phyloP scores from a whole-genome alignment of 31 red algal species.

The Asparagopsis taxiformis region DNA sequence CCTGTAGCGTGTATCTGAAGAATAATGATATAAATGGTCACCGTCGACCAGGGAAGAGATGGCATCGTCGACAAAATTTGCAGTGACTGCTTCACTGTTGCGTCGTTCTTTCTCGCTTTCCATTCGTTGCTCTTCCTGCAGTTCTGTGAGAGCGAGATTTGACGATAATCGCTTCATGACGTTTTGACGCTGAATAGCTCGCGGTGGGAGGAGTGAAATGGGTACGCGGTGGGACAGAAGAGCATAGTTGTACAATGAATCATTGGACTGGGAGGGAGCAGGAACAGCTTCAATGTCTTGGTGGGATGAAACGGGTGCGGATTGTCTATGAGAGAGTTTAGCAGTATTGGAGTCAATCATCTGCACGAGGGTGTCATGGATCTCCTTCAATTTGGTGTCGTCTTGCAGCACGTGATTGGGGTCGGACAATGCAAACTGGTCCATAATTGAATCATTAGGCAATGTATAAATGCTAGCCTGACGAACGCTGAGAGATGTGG shows the following conservation, averaged over 20 bases:
- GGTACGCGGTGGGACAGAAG: slow-evolving; percentile 52
- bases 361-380: slow-evolving; percentile 75
- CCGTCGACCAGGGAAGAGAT: slow-evolving; percentile 53
- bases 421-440: slow-evolving; percentile 86
- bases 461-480: slow-evolving; percentile 91
- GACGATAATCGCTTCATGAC: slow-evolving; percentile 30
- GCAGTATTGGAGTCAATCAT: slow-evolving; percentile 35
- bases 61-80: slow-evolving; percentile 62
- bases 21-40: slow-evolving; percentile 63
- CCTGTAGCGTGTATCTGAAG: slow-evolving; percentile 49
- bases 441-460: slow-evolving; percentile 89
- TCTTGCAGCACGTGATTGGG: slow-evolving; percentile 51
- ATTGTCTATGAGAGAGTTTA: not conserved
- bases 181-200: slow-evolving; percentile 20
- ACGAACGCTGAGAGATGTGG: slow-evolving; percentile 65
- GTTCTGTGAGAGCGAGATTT: slow-evolving; percentile 55
- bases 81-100: slow-evolving; percentile 44
- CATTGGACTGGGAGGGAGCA: slow-evolving; percentile 30
- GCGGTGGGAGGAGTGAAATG: slow-evolving; percentile 47
- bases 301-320: not conserved
- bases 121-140: slow-evolving; percentile 46
- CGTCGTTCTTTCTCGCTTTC: slow-evolving; percentile 29
- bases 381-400: slow-evolving; percentile 42
- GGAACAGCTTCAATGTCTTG: not conserved
- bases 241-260: slow-evolving; percentile 72